Base-by-base conservation (phyloP, 495 filamentous ascomycete species). In the Echria macrotheca region DNA sequence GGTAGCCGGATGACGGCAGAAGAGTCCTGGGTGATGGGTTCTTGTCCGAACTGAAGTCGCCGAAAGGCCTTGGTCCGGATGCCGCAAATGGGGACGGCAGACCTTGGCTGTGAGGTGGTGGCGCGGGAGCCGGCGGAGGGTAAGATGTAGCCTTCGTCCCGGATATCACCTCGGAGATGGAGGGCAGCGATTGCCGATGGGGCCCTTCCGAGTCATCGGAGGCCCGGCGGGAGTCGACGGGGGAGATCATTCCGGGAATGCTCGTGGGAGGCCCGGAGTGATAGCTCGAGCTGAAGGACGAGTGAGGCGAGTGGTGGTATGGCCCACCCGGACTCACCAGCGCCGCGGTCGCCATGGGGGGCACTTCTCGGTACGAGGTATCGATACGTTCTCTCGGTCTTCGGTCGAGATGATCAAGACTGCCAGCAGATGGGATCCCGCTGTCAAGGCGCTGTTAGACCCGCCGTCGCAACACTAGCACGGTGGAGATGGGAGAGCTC, bases 141-240 rank as follows among this genome's bases (percentile, higher is more conserved):
- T 66, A 71, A 12, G 61, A 54, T 29, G 47, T 56, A 4, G 62
- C 57, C 41, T 72, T 73, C 3, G 62, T 56, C 24, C 59, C 63
- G 1, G 68, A 64, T 29, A 76, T 69, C 5, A 74, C 71, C 41
- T 76, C 73, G n/a, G 66, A 68, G 45, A 76, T 64, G 21, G 73
- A 74, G 2, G 73, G 73, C 37, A 76, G 57, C 6, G 73, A 76
- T 52, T 76, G 71, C 15, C 73, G 61, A 36, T 73, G 66, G 26
- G 59, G 33, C 3, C 52, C 48, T 10, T 75, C 70, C 28, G 60
- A 48, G 40, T 70, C 71, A 38, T 69, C 69, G 10, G 69, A 66
- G 9, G 65, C 53, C 44, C 73, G 58, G 31, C 72, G 69, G 19
- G 63, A 60, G 25, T 76, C 73, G 17, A 66, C 57, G 7, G 69